Evolutionary conservation across 2,329 filamentous ascomycete species (phyloP), one percentile per base, ranked within the genome.

Genomic region (Passalora sequoiae): DNA sequence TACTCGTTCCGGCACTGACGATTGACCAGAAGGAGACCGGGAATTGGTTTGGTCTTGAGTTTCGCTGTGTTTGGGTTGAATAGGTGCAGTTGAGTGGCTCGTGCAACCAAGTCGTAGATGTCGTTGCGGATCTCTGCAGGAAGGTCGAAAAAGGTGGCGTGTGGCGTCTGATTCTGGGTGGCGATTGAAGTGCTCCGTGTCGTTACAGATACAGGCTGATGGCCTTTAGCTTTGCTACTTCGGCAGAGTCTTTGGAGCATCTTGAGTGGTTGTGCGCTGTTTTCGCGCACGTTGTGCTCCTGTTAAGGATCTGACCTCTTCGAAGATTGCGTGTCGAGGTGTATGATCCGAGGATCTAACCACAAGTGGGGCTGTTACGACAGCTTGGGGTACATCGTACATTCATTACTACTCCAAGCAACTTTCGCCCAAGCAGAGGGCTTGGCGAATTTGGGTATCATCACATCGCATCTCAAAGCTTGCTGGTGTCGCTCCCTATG

Each of bases 71-170:
- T 4, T 4, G 40, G 33, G 29, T 33, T 17, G 22, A 30, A 30
- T 4, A 51, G 29, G 20, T 35, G 21, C 6, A 60, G 49, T 12
- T 22, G 40, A 2, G 44, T 45, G 16, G 45, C 36, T 12, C 22
- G 17, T 16, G 52, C 54, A 16, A 52, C 46, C 22, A 53, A 45
- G 3, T 50, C 45, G 44, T 61, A 62, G 31, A 63, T 55, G 1
- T 49, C 36, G 24, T 60, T 62, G n/a, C 60, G 54, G 2, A 63
- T 39, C 36, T 63, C 60, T 4, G 58, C 47, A 2, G 60, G 60
- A 2, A 63, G 48, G 36, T 54, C 50, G 46, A 59, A 59, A 51
- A 63, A 61, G 12, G 45, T 21, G 12, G 16, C 30, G 50, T 17
- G 53, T 10, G 37, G 19, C 12, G 19, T 32, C 8, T 40, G 38